These are phyloP conservation scores for Cerioporus squamosus DNA, from an alignment of 1,284 basidiomycete genomes.

Conservation along the genomic window DNA sequence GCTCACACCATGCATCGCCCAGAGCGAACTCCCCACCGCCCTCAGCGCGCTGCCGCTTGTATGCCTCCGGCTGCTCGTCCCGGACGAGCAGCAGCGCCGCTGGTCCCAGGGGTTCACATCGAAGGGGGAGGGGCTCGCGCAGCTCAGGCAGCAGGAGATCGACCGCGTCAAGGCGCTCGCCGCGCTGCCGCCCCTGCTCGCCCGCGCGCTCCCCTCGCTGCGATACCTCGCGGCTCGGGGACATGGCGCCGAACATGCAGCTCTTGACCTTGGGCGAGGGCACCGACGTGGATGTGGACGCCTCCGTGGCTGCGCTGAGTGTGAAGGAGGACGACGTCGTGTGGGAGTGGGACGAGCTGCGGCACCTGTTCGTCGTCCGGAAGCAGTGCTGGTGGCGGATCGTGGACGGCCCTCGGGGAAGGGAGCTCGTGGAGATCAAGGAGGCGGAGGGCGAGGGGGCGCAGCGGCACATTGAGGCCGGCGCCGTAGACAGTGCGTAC, in stretches of 20 bases:
- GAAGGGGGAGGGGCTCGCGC: not conserved
- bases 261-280: not conserved
- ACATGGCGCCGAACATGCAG: not conserved
- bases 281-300: not conserved
- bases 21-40: not conserved
- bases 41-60: not conserved
- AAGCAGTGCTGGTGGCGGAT: constrained; percentile 14
- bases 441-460: constrained; percentile 5
- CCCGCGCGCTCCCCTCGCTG: constrained; percentile 5
- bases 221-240: constrained; percentile 8
- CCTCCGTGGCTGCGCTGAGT: not conserved
- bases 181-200: not conserved
- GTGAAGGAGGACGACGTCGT: not conserved
- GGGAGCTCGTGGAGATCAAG: constrained; percentile 3
- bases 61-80: constrained; percentile 1
- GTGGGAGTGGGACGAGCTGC: constrained; percentile 16
- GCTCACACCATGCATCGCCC: not conserved
- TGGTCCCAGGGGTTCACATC: not conserved
- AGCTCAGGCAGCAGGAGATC: not conserved
- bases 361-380: not conserved
- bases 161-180: not conserved
- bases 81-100: not conserved
- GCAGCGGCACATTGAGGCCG: constrained; percentile 1
- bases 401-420: not conserved
- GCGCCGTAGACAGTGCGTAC: no score